Percentiles rank a stretch among this genome's conserved stretches.
Conservation (phyloP, 2,329 filamentous ascomycete genomes). For the Neonectria neomacrospora region DNA sequence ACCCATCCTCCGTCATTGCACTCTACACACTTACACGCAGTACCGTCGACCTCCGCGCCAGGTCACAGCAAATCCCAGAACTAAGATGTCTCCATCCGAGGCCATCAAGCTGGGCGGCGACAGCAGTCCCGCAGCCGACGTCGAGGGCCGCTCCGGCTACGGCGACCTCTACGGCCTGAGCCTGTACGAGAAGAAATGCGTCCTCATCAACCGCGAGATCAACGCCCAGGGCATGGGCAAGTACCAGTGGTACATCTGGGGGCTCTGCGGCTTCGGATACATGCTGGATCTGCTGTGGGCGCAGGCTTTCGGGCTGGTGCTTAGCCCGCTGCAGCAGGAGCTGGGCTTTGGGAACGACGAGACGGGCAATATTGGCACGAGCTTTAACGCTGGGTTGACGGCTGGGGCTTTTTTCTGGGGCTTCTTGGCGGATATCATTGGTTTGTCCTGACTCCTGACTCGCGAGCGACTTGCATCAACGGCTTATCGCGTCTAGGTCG, state of each 20-base stretch:
- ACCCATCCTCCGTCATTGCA: too few species aligned
- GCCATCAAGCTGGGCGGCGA: not conserved
- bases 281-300: constrained; percentile 68
- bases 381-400: constrained; percentile 65
- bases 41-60: not conserved
- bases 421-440: constrained; percentile 62
- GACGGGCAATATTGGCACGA: constrained; percentile 61
- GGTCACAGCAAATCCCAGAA: not conserved
- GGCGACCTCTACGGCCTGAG: constrained; percentile 41
- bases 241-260: constrained; percentile 65
- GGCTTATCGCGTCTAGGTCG: constrained; percentile 49
- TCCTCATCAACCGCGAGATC: constrained; percentile 56
- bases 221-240: constrained; percentile 63
- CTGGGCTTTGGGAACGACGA: constrained; percentile 58
- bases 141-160: not conserved
- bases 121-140: not conserved
- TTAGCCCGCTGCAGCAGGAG: constrained; percentile 66
- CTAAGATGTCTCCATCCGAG: not conserved
- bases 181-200: constrained; percentile 51
- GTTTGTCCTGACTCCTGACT: constrained; percentile 39
- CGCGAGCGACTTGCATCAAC: too few species aligned
- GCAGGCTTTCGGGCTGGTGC: constrained; percentile 66
- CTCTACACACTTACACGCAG: too few species aligned
- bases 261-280: constrained; percentile 65
- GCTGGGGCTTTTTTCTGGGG: constrained; percentile 68